These are phyloP conservation scores for Ascodesmis nigricans DNA, from an alignment of 495 filamentous ascomycete species.

Conservation along the genomic window DNA sequence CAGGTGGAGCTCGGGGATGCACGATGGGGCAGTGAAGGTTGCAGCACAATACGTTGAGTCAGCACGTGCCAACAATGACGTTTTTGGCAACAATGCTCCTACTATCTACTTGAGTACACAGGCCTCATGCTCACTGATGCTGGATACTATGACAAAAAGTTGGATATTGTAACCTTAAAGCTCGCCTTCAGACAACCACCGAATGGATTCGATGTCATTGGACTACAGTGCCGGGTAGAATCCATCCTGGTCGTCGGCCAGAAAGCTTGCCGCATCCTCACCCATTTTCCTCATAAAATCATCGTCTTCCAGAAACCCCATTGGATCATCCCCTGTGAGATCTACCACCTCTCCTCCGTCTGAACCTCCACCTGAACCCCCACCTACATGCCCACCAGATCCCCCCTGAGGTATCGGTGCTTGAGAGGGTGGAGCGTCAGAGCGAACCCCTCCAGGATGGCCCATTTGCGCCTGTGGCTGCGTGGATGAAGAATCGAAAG, in stretches of 20 bases:
- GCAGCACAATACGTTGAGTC: too few species aligned
- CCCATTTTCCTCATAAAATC: conserved; percentile 18
- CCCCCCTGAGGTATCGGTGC: neutral
- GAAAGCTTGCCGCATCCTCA: conserved; percentile 19
- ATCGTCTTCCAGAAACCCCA: conserved; percentile 13
- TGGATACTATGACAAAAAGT: too few species aligned
- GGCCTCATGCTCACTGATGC: too few species aligned
- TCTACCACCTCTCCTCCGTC: conserved; percentile 10
- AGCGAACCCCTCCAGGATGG: neutral
- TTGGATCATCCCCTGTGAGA: conserved; percentile 15
- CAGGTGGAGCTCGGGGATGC: too few species aligned
- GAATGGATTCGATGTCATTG: too few species aligned
- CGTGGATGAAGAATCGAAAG: conserved; percentile 1
- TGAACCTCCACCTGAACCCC: conserved; percentile 5
- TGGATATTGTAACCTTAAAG: too few species aligned
- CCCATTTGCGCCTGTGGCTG: conserved; percentile 6
- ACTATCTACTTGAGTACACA: too few species aligned
- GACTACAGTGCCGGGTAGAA: conserved; percentile 20
- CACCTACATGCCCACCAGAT: neutral
- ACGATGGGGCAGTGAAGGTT: too few species aligned
- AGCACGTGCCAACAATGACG: too few species aligned
- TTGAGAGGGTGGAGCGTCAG: neutral
- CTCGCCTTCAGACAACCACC: too few species aligned
- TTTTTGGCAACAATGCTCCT: too few species aligned
- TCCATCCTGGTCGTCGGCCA: conserved; percentile 14